phyloP scores from a whole-genome alignment of 352 stramenopile genomes.

The Pythium rhizo-oryzae region DNA sequence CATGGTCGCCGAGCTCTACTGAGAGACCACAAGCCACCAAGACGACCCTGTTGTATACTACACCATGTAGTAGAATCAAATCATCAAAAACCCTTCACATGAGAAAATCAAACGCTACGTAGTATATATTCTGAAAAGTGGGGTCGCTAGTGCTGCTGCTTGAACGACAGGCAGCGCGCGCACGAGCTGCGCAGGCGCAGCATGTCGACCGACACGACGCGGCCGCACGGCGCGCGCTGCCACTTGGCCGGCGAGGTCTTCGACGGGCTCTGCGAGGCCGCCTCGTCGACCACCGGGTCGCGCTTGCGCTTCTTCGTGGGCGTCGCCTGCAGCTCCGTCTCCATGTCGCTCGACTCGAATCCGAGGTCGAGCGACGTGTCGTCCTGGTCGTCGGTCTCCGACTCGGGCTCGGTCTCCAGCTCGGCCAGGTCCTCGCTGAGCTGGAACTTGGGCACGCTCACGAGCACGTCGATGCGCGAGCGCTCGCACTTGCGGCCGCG shows the following conservation, averaged over 20 bases:
- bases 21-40: neutral
- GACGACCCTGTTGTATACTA: neutral
- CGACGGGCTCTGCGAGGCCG: neutral
- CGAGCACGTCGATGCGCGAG: slow-evolving; percentile 27
- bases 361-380: slow-evolving; percentile 13
- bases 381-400: neutral
- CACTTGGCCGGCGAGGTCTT: slow-evolving; percentile 22
- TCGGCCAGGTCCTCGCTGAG: slow-evolving; percentile 22
- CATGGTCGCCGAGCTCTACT: neutral
- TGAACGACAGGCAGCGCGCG: slow-evolving; percentile 11
- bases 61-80: no score
- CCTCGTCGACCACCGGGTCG: slow-evolving; percentile 27
- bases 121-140: no score
- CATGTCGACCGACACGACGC: slow-evolving; percentile 21
- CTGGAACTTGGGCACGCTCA: slow-evolving; percentile 24
- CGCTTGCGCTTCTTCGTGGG: slow-evolving; percentile 19
- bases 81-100: no score
- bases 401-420: slow-evolving; percentile 4
- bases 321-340: neutral
- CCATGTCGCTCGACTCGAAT: slow-evolving; percentile 7
- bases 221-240: slow-evolving; percentile 27
- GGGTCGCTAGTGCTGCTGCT: neutral
- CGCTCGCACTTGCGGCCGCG: slow-evolving; percentile 8
- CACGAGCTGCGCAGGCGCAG: slow-evolving; percentile 24
- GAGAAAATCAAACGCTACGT: no score